Evolutionary conservation across 2,329 filamentous ascomycete genomes (phyloP), one percentile per base, ranked within the genome.

Genomic region (Monilinia fructicola): DNA sequence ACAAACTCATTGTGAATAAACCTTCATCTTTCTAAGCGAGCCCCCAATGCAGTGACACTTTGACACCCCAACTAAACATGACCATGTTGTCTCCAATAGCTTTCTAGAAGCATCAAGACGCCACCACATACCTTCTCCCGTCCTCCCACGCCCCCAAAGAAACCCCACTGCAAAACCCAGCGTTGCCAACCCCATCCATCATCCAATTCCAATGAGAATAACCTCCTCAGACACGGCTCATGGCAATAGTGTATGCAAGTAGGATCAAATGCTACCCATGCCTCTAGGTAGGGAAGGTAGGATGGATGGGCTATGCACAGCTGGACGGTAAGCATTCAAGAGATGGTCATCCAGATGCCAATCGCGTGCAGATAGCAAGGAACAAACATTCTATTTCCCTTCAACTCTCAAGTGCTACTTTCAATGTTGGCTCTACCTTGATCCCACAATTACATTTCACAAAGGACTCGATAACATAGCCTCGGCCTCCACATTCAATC

Each of bases 1-100:
- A n/a, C 44, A 46, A 21, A 18, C 16, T 5, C 42, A 18, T 3
- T 3, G 6, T 16, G 42, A 46, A 21, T 46, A 4, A n/a, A 11
- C 44, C 9, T 35, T 26, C 56, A 59, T 48, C 26, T 18, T 11
- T 23, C 26, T 59, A 59, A 59, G 56, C 42, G 56, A 59, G 42
- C 42, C 56, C 40, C 40, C 38, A 48, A 46, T 48, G 42, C 56
- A 59, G 42, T 48, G 26, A 35, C 26, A 35, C 31, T 35, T 35
- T 35, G 31, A 35, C 9, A 35, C 1, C 52, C 50, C 16, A 18
- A 54, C 26, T 21, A 35, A 59, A 26, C 26, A 46, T n/a, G 40
- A 4, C 44, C 26, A 59, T 46, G 5, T 26, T 46, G 5, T 26
- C 23, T n/a, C 55, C 40, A 46, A 59, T 31, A 42, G 46, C 40